phyloP scores from a whole-genome alignment of 495 filamentous ascomycete species.

The Wilcoxina mikolae region DNA sequence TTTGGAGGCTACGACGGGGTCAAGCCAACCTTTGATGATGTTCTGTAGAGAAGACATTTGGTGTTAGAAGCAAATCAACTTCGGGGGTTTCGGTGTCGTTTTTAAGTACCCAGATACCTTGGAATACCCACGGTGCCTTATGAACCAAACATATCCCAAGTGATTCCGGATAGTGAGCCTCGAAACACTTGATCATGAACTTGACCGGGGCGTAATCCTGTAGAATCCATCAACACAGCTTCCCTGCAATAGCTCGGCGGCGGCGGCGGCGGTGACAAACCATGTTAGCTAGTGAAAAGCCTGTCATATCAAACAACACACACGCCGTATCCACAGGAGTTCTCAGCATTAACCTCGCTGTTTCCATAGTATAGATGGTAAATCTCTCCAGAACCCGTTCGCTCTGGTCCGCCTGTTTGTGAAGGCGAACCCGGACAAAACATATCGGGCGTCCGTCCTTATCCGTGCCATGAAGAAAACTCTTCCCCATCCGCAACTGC shows the following conservation, averaged over 20 bases:
- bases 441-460: slow-evolving; percentile 78
- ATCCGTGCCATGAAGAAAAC: slow-evolving; percentile 78
- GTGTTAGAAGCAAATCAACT: background rate
- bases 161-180: slow-evolving; percentile 93
- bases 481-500: slow-evolving; percentile 86
- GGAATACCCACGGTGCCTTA: slow-evolving; percentile 94
- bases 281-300: slow-evolving; percentile 90
- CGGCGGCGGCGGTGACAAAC: slow-evolving; percentile 36
- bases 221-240: slow-evolving; percentile 7
- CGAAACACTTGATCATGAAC: slow-evolving; percentile 99
- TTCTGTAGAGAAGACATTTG: slow-evolving; percentile 34
- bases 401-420: slow-evolving; percentile 66
- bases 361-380: slow-evolving; percentile 91
- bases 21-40: slow-evolving; percentile 89
- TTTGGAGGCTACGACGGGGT: slow-evolving; percentile 88
- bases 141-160: slow-evolving; percentile 89
- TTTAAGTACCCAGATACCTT: slow-evolving; percentile 36
- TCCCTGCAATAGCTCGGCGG: background rate
- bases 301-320: slow-evolving; percentile 89
- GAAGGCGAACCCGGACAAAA: slow-evolving; percentile 65
- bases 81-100: background rate
- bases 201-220: slow-evolving; percentile 87
- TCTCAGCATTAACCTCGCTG: slow-evolving; percentile 64
- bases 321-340: slow-evolving; percentile 80
- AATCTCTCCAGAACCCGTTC: slow-evolving; percentile 68